Base-by-base conservation (phyloP, 2,329 filamentous ascomycete genomes). In the Diaporthe citri region DNA sequence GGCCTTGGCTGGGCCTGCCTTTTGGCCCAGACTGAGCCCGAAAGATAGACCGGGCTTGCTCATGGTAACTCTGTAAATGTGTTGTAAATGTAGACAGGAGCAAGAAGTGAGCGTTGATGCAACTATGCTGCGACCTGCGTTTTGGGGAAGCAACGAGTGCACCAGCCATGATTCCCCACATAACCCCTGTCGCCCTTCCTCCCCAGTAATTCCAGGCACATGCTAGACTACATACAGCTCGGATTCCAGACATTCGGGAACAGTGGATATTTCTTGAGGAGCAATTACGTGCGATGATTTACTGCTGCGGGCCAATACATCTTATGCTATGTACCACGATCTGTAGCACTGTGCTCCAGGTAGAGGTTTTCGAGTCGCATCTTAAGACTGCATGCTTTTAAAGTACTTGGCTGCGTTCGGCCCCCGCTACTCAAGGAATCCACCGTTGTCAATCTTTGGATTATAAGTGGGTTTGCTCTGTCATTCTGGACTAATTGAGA, bases 21-120 rank as follows among this genome's bases (percentile, higher is more conserved):
- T 94, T 80, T 91, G 92, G 67, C 87, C 83, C 59, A 91, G 78
- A 79, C 90, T 93, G 52, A 94, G 86, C 69, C 92, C 92, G 78
- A 88, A 88, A 52, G 86, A 85, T 31, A 89, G 78, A 31, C 80
- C 83, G n/a, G 86, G 85, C 75, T 87, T 88, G 81, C 84, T 87
- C 87, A 88, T 89, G 73, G 51, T 25, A 66, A 48, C 31, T 36
- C 8, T 31, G 28, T 15, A 43, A 22, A n/a, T 12, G 31, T 5
- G 4, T n/a, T 52, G 56, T 74, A 22, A 41, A n/a, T 34, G 51
- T 36, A 25, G 46, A 67, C 71, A 57, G 46, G 31, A 31, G 55
- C 43, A 52, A 56, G 36, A 48, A n/a, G n/a, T 20, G 31, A 10
- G 55, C 9, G 34, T 28, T 4, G 15, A 43, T 56, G 28, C 15